Base-by-base conservation (phyloP, 2,329 filamentous ascomycete species). In the Colletotrichum siamense region DNA sequence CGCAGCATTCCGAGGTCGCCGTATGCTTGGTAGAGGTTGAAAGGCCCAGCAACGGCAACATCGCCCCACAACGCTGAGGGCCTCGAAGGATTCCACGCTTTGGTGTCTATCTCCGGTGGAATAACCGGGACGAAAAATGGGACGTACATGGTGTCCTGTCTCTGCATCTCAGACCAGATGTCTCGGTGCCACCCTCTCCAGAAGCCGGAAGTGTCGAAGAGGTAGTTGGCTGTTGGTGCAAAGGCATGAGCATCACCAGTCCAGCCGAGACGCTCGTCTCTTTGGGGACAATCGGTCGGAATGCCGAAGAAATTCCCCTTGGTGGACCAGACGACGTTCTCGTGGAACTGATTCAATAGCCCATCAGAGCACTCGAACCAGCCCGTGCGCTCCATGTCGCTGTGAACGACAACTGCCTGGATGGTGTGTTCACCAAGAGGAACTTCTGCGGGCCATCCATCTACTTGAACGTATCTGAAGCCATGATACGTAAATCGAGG, bases 211-310 rank as follows among this genome's bases (percentile, higher is more conserved):
- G 88, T 87, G 78, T 91, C 84, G 80, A 89, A 92, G 0, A 93
- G 83, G 77, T 88, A 92, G 66, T 86, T 88, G 0, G 89, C 86
- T 0, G 89, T 88, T 0, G 88, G 87, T 0, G 84, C 82, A 76
- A 92, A 92, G 1, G 87, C 85, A 44, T 87, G 87, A 18, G 85
- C 82, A 77, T 91, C 88, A 15, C 91, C 88, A 1, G 87, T 89
- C 91, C 90, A 90, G 28, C 88, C 87, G 7, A 91, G 81, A 0
- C 89, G 85, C 80, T 91, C 89, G 72, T 92, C 89, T 2, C 89
- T 84, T 76, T 91, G 89, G 0, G 90, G 90, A 77, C 89, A 91
- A 78, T 93, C 91, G 0, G 90, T 92, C 0, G 90, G 90, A 0
- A 92, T 81, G 0, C 86, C 87, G 8, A 92, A 78, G 78, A 93